phyloP scores from a whole-genome alignment of 768 basidiomycete species.

The Macrolepiota albuminosa region DNA sequence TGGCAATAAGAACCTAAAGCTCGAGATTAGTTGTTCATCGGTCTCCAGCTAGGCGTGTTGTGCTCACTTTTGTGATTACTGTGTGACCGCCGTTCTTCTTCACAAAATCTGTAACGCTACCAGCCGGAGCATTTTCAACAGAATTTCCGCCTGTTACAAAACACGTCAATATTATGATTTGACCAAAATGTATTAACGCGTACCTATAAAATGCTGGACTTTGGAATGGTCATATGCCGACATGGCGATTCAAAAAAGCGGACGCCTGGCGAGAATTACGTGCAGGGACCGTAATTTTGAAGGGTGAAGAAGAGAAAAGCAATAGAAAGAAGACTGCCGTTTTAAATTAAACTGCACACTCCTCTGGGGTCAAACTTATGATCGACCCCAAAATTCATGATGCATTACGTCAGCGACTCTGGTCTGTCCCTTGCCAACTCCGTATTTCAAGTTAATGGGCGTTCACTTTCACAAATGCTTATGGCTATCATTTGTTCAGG shows the following conservation, averaged over 20 bases:
- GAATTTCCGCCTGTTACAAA: slow-evolving; percentile 81
- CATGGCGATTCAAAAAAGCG: slow-evolving; percentile 29
- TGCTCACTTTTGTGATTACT: slow-evolving; percentile 90
- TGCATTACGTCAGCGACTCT: slow-evolving; percentile 18
- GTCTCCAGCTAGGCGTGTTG: neutral
- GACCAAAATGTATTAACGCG: slow-evolving; percentile 14
- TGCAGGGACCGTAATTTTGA: slow-evolving; percentile 10
- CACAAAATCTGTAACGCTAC: slow-evolving; percentile 87
- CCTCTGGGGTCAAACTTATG: slow-evolving; percentile 35
- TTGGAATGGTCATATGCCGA: slow-evolving; percentile 50
- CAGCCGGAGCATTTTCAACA: slow-evolving; percentile 74
- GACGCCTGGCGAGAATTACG: slow-evolving; percentile 10
- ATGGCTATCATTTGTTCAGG: neutral
- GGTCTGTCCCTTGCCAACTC: neutral
- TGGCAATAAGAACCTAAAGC: slow-evolving; percentile 90
- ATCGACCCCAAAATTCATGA: slow-evolving; percentile 41
- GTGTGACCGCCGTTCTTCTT: slow-evolving; percentile 91
- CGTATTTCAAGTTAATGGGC: neutral
- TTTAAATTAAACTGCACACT: slow-evolving; percentile 21
- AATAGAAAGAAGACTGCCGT: slow-evolving; percentile 11
- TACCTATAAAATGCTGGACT: slow-evolving; percentile 52
- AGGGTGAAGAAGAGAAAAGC: slow-evolving; percentile 6
- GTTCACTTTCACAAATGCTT: neutral
- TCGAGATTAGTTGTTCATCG: slow-evolving; percentile 7
- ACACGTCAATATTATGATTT: slow-evolving; percentile 14